Base-by-base conservation (phyloP, 129 eudicot genomes). In the Scalesia atractyloides region DNA sequence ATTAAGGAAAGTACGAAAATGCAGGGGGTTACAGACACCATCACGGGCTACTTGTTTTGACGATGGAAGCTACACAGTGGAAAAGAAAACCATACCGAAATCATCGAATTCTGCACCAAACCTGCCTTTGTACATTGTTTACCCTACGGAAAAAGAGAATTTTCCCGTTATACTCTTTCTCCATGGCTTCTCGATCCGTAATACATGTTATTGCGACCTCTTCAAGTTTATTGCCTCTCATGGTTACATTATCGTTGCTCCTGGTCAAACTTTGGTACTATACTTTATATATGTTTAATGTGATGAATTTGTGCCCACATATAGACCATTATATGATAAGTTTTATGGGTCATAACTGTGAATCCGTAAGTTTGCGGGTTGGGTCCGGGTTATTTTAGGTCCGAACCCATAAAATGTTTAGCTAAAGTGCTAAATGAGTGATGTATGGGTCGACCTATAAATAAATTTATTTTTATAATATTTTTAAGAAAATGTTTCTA, bases 121-220 rank as follows among this genome's bases (percentile, higher is more conserved):
- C 63, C 74, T 64, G 64, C 74, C 74, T 69, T 69, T 69, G 74
- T 69, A 8, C 34, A 17, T 52, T 13, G 64, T 69, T 69, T n/a
- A 51, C 50, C 74, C 74, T 51, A 69, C 16, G 0, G 74, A 69
- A 34, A 69, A 52, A 17, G 74, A 64, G 50, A 52, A 18, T 34
- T 69, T 30, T 69, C 74, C 74, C 17, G 74, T 69, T 34, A 69
- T 69, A 69, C 64, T 69, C 50, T 69, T 69, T 69, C 74, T 69
- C 4, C 74, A 69, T 69, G 74, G 74, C 63, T 69, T 69, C 36
- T 69, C 74, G 17, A 69, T 69, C 41, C 74, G 36, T 10, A 69
- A 52, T 18, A 9, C 17, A n/a, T 51, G 12, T 34, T 69, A 69
- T 30, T 33, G 36, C 33, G 64, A 69, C 14, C 74, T 69, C 62